Conservation (phyloP, 2,329 filamentous ascomycete species). For the Ceratocystiopsis brevicomis region DNA sequence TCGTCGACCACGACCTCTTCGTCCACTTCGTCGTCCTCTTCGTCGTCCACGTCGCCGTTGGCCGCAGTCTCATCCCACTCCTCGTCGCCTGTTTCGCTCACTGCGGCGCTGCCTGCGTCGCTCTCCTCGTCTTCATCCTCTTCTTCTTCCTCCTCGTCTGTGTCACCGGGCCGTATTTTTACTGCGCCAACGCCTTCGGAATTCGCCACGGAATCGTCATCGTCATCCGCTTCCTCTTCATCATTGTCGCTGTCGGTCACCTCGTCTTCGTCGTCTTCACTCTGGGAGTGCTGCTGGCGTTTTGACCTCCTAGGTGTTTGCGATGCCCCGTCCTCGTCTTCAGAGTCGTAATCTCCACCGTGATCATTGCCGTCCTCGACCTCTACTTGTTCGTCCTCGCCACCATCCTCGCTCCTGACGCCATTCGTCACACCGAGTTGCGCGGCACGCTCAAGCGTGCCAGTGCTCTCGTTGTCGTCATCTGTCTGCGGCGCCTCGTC, state of each 20-base stretch:
- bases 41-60: conserved; percentile 26
- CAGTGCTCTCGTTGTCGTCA: conserved; percentile 15
- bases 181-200: conserved; percentile 38
- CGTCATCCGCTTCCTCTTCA: conserved; percentile 11
- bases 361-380: conserved; percentile 19
- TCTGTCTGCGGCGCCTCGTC: conserved; percentile 12
- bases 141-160: conserved; percentile 25
- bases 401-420: conserved; percentile 11
- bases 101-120: conserved; percentile 19
- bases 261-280: conserved; percentile 13
- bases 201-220: conserved; percentile 24
- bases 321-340: conserved; percentile 13
- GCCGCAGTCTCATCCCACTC: conserved; percentile 40
- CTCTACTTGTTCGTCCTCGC: neutral
- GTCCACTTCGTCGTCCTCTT: conserved; percentile 60
- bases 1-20: conserved; percentile 37
- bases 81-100: conserved; percentile 27
- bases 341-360: conserved; percentile 21
- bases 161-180: conserved; percentile 34
- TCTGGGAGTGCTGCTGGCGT: conserved; percentile 7
- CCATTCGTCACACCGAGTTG: conserved; percentile 14
- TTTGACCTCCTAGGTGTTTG: conserved; percentile 13
- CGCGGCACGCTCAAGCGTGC: conserved; percentile 10
- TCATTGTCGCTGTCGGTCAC: conserved; percentile 18
- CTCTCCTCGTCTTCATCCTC: conserved; percentile 23